Conservation (phyloP, 805 yeast genomes). For the Ogataea paradorogensis region DNA sequence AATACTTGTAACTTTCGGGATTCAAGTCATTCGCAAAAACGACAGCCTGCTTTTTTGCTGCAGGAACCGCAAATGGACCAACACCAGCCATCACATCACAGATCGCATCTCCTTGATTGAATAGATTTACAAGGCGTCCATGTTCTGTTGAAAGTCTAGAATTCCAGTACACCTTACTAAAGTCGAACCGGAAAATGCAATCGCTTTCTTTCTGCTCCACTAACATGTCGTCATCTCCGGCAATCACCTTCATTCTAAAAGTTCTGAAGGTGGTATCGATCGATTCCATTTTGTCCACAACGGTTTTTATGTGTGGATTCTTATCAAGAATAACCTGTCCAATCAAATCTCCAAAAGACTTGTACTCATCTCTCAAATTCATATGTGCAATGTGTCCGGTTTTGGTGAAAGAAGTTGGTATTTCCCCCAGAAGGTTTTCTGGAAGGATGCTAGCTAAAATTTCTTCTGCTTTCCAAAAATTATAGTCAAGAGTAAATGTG, state of each 20-base stretch:
- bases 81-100: conserved; percentile 98
- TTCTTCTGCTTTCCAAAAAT: conserved; percentile 89
- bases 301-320: conserved; percentile 76
- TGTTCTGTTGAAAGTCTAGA: conserved; percentile 94
- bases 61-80: conserved; percentile 97
- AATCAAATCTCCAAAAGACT: conserved; percentile 75
- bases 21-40: conserved; percentile 93
- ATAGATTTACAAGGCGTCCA: conserved; percentile 62
- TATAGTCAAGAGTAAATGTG: conserved; percentile 58
- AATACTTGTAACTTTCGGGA: conserved; percentile 76
- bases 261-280: conserved; percentile 89
- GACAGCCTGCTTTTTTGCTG: conserved; percentile 76
- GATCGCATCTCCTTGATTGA: conserved; percentile 68
- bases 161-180: conserved; percentile 95
- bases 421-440: conserved; percentile 58
- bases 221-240: conserved; percentile 71
- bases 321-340: conserved; percentile 92
- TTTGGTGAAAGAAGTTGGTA: conserved; percentile 87
- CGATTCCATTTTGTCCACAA: conserved; percentile 85
- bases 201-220: conserved; percentile 89
- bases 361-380: conserved; percentile 78
- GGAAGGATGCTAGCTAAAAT: conserved; percentile 78
- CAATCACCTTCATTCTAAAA: conserved; percentile 88
- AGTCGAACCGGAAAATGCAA: conserved; percentile 83
- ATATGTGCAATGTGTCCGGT: conserved; percentile 97